Evolutionary conservation across 805 yeast genomes (phyloP), one percentile per base, ranked within the genome.

Genomic region (Zygotorulaspora chibaensis): DNA sequence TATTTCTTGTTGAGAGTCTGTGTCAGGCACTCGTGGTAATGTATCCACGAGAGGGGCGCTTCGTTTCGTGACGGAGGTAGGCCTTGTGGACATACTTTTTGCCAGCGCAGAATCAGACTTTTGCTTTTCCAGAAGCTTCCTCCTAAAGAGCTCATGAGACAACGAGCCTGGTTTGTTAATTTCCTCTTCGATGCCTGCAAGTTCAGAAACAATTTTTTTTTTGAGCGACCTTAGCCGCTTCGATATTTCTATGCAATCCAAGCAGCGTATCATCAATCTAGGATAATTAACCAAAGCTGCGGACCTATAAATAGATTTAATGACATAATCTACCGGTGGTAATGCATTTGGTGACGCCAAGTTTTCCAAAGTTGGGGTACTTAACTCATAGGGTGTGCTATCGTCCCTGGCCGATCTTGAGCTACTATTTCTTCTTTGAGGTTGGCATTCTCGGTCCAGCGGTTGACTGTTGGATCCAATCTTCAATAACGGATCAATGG

Each of bases 251-350:
- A 66, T 45, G 47, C 67, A 62, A 35, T 61, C 64, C 42, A 61
- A 55, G 43, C 63, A 62, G 30, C 69, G 53, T 1, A 64, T 47
- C 73, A 83, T 73, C 48, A 85, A 62, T 54, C 81, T 80, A 65
- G 80, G 69, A 57, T 85, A 91, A 48, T 81, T 76, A 0, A 79
- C 79, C 35, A 82, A 61, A 0, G 81, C 77, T 0, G 84, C 81
- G 3, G 78, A 67, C 52, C 85, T 87, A 55, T 77, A 79, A 36
- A 84, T 75, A 38, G 79, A 61, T 47, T 81, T 83, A 35, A 85
- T 70, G 5, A 80, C 68, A 36, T 68, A 65, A 48, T 77, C 81
- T 11, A 76, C 69, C 4, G 88, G 81, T 11, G 79, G 71, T 2
- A 79, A 74, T 0, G 84, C 69, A 42, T 72, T 68, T 2, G 83